These are phyloP conservation scores for Nematodospora valgi DNA, from an alignment of 805 yeast genomes.

Conservation along the genomic window DNA sequence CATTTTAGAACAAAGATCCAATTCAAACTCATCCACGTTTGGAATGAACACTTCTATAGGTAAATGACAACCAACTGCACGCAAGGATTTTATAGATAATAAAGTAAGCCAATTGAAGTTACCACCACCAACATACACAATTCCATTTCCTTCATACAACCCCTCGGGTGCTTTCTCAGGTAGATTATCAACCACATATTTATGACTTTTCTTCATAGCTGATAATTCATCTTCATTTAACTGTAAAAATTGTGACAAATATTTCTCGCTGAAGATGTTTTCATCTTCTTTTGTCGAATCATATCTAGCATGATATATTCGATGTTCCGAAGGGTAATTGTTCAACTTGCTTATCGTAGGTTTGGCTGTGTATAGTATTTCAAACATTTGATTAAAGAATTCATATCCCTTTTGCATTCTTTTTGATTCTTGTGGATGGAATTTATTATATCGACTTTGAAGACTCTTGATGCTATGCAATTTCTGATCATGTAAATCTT, in stretches of 20 bases:
- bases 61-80: constrained; percentile 62
- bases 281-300: constrained; percentile 24
- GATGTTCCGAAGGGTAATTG: constrained; percentile 41
- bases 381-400: constrained; percentile 42
- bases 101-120: constrained; percentile 69
- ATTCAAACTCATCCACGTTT: constrained; percentile 63
- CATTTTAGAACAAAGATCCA: constrained; percentile 46
- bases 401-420: constrained; percentile 32
- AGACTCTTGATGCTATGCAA: constrained; percentile 3
- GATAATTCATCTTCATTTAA: constrained; percentile 40
- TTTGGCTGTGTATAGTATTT: constrained; percentile 35
- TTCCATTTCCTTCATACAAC: constrained; percentile 47
- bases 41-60: constrained; percentile 87
- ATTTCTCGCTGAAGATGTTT: constrained; percentile 48
- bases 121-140: constrained; percentile 80
- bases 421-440: constrained; percentile 5
- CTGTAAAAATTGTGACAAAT: constrained; percentile 47
- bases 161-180: constrained; percentile 38
- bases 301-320: constrained; percentile 56
- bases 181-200: constrained; percentile 39
- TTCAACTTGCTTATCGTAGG: constrained; percentile 45
- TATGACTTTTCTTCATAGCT: constrained; percentile 47
- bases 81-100: constrained; percentile 58
- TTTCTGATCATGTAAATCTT: constrained; percentile 1
- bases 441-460: constrained; percentile 2